A percentile compares a stretch with the other conserved stretches of the same genome.
These are phyloP conservation scores for Cordyceps tenuipes DNA, from an alignment of 2,329 filamentous ascomycete genomes.

Conservation along the genomic window DNA sequence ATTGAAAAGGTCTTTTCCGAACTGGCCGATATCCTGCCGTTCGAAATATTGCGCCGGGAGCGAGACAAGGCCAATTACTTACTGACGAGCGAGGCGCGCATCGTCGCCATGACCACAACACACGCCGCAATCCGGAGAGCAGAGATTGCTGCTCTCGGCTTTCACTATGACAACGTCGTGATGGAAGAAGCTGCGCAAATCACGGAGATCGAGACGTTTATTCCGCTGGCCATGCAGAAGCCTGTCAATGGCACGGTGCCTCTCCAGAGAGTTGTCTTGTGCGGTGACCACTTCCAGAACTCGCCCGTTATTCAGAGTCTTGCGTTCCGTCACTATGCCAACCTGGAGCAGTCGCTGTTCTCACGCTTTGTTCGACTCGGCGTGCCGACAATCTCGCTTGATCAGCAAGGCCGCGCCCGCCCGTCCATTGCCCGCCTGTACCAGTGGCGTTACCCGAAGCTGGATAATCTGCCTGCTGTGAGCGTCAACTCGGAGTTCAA, in stretches of 20 bases:
- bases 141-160: conserved; percentile 86
- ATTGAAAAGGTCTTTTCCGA: conserved; percentile 86
- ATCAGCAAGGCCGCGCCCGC: conserved; percentile 87
- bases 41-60: conserved; percentile 83
- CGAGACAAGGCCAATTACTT: conserved; percentile 95
- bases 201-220: conserved; percentile 94
- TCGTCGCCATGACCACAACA: conserved; percentile 97
- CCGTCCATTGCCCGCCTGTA: conserved; percentile 84
- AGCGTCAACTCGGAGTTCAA: conserved; percentile 62
- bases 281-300: conserved; percentile 94
- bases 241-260: conserved; percentile 63
- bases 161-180: conserved; percentile 94
- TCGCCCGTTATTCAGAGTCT: conserved; percentile 91
- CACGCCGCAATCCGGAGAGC: conserved; percentile 90
- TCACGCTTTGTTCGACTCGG: conserved; percentile 82
- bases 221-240: conserved; percentile 87
- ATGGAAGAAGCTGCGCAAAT: conserved; percentile 99
- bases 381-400: conserved; percentile 82
- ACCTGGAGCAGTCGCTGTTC: conserved; percentile 93
- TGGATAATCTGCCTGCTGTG: conserved; percentile 73
- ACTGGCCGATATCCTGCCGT: conserved; percentile 85
- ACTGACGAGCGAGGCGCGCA: conserved; percentile 88
- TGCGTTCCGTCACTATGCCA: conserved; percentile 89
- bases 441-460: conserved; percentile 79
- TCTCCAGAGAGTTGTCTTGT: conserved; percentile 81